Base-by-base conservation (phyloP, 768 basidiomycete species). In the Suillus clintonianus region DNA sequence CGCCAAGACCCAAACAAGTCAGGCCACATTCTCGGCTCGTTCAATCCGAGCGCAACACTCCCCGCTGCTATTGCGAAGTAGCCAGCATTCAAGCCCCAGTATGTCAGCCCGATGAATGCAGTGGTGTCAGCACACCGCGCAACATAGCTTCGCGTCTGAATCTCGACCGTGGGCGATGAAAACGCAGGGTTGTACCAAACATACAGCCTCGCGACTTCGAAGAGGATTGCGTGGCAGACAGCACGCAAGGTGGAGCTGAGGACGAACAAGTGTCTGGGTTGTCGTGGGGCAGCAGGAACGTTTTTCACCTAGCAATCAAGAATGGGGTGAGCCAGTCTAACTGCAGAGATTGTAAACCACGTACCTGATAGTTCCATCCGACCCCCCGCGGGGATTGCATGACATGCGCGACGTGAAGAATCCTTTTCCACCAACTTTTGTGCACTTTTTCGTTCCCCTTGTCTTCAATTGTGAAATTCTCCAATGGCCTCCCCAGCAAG, bases 21-120 rank as follows among this genome's bases (percentile, higher is more conserved):
- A 1, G 80, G 79, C 81, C 82, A 84, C 36, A 59, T 59, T 13
- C 30, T 27, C 6, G 62, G 62, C n/a, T 63, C 58, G 42, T 45
- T n/a, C 8, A 59, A 17, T 22, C 62, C 50, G 2, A 41, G 34
- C 9, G 39, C 62, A n/a, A 63, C 62, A 41, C 43, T 53, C n/a
- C 32, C 45, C 5, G 59, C 17, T 13, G 62, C 58, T 39, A 50
- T 24, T 13, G 39, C n/a, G 4, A 60, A 42, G 37, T 63, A 63
- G 19, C 17, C 2, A 30, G 32, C 43, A 27, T 64, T 64, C 8
- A 60, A n/a, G 36, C 13, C 14, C 34, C 32, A 64, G 30, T 59
- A 65, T 13, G 32, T 36, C 4, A 24, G 39, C 22, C 30, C 53
- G 3, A 57, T 13, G 22, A 62, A 32, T 37, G 15, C 61, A 19